Percentiles rank a stretch among this genome's conserved stretches.
Evolutionary conservation across 768 basidiomycete genomes (phyloP).

Genomic region (Kwoniella europaea): DNA sequence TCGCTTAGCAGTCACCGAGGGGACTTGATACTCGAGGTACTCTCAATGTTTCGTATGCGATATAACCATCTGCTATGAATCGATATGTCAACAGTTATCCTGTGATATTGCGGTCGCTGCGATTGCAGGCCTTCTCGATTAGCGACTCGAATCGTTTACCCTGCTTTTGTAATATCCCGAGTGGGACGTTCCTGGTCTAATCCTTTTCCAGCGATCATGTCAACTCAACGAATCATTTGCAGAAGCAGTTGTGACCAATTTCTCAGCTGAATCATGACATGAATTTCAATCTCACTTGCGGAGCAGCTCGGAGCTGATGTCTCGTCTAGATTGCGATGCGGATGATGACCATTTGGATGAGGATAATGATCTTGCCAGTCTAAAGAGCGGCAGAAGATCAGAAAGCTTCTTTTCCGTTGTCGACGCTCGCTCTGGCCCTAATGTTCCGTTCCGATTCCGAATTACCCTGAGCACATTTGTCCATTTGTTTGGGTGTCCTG

Average conservation of each 20-base stretch:
- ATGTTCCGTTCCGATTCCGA: background rate
- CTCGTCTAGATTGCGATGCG: no score
- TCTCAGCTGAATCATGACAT: no score
- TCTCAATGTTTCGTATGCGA: no score
- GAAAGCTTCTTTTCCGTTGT: background rate
- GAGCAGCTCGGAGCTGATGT: background rate
- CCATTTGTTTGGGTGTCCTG: background rate
- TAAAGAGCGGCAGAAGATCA: background rate
- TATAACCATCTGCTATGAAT: background rate
- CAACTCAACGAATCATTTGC: background rate
- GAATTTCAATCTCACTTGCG: background rate
- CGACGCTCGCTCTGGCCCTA: background rate
- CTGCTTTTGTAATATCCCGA: background rate
- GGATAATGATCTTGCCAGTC: background rate
- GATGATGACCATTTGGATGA: background rate
- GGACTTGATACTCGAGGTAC: no score
- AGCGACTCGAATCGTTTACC: background rate
- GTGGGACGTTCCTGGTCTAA: background rate
- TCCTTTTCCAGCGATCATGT: background rate
- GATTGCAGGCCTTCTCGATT: background rate
- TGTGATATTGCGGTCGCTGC: background rate
- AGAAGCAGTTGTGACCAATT: no score
- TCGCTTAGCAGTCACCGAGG: no score
- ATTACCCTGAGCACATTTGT: background rate
- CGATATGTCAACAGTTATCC: background rate